These are phyloP conservation scores for Cinchona pubescens DNA, from an alignment of 257 asterid species.

Conservation along the genomic window DNA sequence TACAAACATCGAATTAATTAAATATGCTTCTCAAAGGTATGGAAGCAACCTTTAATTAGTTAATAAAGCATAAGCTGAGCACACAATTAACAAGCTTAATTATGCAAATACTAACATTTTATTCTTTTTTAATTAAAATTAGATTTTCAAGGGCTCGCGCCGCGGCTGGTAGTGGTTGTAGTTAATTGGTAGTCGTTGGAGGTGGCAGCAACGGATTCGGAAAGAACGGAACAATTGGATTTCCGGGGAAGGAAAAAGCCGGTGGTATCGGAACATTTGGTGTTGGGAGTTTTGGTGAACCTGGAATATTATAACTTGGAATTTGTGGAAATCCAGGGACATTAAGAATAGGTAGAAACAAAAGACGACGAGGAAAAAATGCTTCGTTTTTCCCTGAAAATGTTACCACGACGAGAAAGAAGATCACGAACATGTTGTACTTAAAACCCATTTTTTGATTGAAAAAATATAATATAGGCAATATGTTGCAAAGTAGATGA, in stretches of 20 bases:
- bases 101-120: no score
- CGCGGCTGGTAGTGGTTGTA: no score
- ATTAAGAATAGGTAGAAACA: no score
- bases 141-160: neutral
- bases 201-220: conserved; percentile 15
- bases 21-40: neutral
- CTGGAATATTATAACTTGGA: neutral
- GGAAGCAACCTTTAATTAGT: neutral
- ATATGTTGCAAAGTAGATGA: neutral
- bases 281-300: neutral
- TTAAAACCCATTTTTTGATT: conserved; percentile 10
- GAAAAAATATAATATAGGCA: neutral
- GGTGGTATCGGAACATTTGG: neutral
- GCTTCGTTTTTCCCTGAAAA: neutral
- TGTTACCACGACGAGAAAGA: neutral
- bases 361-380: conserved; percentile 18
- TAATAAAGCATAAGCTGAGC: neutral
- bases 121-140: no score
- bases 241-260: conserved; percentile 1
- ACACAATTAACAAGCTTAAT: no score
- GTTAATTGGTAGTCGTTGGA: conserved; percentile 4
- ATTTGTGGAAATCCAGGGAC: neutral
- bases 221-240: conserved; percentile 6
- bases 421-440: conserved; percentile 2
- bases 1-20: neutral